phyloP scores from a whole-genome alignment of 208 protist genomes.

The Acanthamoeba triangularis region DNA sequence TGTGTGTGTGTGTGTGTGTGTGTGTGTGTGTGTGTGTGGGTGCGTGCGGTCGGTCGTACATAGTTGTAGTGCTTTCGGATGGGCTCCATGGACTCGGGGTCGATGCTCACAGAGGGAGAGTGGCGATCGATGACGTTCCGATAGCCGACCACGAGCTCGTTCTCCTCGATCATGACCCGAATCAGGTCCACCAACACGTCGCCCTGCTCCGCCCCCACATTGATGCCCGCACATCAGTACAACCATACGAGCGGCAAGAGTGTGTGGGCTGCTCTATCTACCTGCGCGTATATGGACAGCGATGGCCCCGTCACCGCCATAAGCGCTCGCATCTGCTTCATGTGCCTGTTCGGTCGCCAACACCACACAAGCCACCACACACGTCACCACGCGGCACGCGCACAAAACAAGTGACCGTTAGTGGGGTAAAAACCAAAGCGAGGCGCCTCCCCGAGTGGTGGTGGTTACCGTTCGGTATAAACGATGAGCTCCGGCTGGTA shows the following conservation, averaged over 20 bases:
- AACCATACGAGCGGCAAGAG: too few relatives aligned
- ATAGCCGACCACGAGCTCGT: not conserved
- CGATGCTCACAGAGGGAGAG: too few relatives aligned
- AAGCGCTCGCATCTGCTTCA: not conserved
- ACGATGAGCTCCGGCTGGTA: not conserved
- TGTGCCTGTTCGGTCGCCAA: not conserved
- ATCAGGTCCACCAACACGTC: not conserved
- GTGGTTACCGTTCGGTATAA: not conserved
- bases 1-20: conserved; percentile 13
- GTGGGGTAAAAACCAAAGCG: too few relatives aligned
- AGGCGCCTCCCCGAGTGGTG: too few relatives aligned
- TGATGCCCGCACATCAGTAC: too few relatives aligned
- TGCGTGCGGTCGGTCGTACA: not conserved
- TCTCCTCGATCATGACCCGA: not conserved
- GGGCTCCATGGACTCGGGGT: too few relatives aligned
- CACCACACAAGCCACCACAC: too few relatives aligned
- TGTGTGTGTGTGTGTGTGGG: not conserved
- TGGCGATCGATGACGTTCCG: not conserved
- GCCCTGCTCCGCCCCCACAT: not conserved
- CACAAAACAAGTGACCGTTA: too few relatives aligned
- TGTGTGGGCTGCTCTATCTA: not conserved
- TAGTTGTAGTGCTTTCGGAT: not conserved
- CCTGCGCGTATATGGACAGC: not conserved
- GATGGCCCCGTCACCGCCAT: not conserved
- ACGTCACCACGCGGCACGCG: too few relatives aligned